Percentiles rank a stretch among this genome's conserved stretches.
phyloP scores from a whole-genome alignment of 2,329 filamentous ascomycete genomes.

The Laburnicola sp. region DNA sequence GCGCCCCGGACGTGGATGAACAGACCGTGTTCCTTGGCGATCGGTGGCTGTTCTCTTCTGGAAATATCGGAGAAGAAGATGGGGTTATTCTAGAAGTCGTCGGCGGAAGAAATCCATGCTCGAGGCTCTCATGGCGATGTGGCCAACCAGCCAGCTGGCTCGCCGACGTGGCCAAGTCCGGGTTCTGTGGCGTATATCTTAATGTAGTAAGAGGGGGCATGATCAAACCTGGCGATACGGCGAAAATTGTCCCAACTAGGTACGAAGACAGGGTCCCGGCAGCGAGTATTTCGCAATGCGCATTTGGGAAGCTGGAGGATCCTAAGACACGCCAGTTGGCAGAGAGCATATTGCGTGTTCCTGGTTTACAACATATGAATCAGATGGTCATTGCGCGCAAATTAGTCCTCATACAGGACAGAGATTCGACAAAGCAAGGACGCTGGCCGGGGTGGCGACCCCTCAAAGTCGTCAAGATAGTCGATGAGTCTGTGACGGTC shows the following conservation, averaged over 20 bases:
- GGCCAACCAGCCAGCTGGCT: slow-evolving; percentile 4
- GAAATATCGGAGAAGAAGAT: not conserved
- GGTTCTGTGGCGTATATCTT: slow-evolving; percentile 8
- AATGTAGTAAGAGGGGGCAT: not conserved
- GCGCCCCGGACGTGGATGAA: not conserved
- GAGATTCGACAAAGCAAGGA: not conserved
- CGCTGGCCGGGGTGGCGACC: slow-evolving; percentile 8
- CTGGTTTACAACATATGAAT: slow-evolving; percentile 6
- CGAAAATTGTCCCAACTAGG: not conserved
- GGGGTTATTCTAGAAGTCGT: slow-evolving; percentile 3
- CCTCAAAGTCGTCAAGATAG: not conserved
- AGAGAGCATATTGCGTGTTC: not conserved
- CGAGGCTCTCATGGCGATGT: slow-evolving; percentile 3
- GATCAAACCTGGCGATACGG: not conserved
- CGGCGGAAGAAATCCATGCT: slow-evolving; percentile 3
- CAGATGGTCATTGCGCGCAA: slow-evolving; percentile 1
- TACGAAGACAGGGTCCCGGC: not conserved
- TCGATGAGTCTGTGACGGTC: slow-evolving; percentile 2
- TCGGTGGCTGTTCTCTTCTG: slow-evolving; percentile 1
- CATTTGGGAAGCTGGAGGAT: not conserved
- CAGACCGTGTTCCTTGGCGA: slow-evolving; percentile 2
- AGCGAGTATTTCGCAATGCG: not conserved
- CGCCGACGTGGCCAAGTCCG: not conserved
- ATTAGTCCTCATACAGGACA: slow-evolving; percentile 6
- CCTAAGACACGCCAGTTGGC: not conserved